Evolutionary conservation across 1,284 basidiomycete species (phyloP).

Genomic region (Cryptococcus sp.): DNA sequence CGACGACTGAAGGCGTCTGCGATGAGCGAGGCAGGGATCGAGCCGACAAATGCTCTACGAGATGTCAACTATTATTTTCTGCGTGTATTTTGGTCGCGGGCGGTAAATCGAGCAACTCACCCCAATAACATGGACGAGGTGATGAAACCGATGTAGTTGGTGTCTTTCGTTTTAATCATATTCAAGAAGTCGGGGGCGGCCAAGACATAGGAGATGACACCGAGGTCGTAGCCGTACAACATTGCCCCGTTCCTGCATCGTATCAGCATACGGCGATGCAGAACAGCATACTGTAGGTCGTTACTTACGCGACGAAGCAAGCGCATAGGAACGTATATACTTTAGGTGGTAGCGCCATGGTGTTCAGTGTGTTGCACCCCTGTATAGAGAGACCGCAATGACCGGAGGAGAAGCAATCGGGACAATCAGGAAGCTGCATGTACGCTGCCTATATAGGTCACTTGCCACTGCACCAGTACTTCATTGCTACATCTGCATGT

Average conservation of each 20-base stretch:
- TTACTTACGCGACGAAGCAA: constrained; percentile 58
- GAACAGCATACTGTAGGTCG: neutral
- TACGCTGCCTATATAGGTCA: too few relatives aligned
- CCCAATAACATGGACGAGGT: constrained; percentile 52
- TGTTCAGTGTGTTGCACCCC: neutral
- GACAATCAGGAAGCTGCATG: too few relatives aligned
- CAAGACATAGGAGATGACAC: constrained; percentile 55
- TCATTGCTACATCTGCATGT: too few relatives aligned
- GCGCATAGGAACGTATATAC: constrained; percentile 65
- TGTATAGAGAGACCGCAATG: neutral
- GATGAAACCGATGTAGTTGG: constrained; percentile 55
- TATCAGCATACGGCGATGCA: constrained; percentile 2
- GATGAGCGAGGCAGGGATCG: constrained; percentile 47
- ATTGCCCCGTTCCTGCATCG: constrained; percentile 30
- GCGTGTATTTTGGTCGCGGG: neutral
- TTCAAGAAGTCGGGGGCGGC: constrained; percentile 53
- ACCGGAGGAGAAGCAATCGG: too few relatives aligned
- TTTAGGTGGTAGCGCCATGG: constrained; percentile 49
- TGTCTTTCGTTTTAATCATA: constrained; percentile 38
- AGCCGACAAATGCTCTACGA: constrained; percentile 40
- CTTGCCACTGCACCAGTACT: too few relatives aligned
- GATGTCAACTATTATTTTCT: neutral
- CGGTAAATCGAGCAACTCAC: constrained; percentile 10
- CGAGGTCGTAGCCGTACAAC: constrained; percentile 54
- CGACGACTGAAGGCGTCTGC: constrained; percentile 49